phyloP scores from a whole-genome alignment of 2,329 filamentous ascomycete genomes.

The Ophiostoma sp. region DNA sequence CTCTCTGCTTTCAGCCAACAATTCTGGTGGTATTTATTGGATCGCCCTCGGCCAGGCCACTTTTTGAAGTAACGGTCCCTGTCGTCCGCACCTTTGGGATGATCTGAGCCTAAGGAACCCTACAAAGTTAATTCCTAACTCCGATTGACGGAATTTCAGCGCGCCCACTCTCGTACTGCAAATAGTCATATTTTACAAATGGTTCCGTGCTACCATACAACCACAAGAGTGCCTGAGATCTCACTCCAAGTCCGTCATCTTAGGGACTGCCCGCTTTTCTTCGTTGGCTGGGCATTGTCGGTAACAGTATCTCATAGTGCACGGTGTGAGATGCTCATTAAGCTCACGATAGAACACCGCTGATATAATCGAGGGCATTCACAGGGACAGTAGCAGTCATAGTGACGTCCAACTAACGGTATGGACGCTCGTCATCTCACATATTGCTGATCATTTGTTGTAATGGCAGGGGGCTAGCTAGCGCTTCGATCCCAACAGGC shows the following conservation, averaged over 20 bases:
- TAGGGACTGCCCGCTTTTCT: not conserved
- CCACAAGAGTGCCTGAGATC: not conserved
- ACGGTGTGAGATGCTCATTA: not conserved
- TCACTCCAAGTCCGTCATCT: slow-evolving; percentile 4
- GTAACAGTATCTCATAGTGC: not conserved
- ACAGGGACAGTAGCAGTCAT: not conserved
- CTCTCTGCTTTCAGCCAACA: not conserved
- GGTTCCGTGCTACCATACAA: not conserved
- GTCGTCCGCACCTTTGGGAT: not conserved
- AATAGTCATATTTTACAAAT: not conserved
- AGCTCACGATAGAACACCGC: not conserved
- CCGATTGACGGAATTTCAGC: not conserved
- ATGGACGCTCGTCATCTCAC: not conserved
- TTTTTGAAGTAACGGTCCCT: not conserved
- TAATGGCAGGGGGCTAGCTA: not conserved
- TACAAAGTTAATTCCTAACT: not conserved
- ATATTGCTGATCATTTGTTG: not conserved
- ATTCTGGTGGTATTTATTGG: not conserved
- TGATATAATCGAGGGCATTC: not conserved
- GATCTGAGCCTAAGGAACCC: not conserved
- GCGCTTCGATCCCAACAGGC: no score
- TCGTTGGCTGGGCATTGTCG: not conserved
- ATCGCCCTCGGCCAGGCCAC: not conserved
- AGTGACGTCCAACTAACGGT: not conserved
- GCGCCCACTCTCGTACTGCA: slow-evolving; percentile 1